Evolutionary conservation across 2,329 filamentous ascomycete genomes (phyloP), one percentile per base, ranked within the genome.

Genomic region (Graphilbum fragrans): DNA sequence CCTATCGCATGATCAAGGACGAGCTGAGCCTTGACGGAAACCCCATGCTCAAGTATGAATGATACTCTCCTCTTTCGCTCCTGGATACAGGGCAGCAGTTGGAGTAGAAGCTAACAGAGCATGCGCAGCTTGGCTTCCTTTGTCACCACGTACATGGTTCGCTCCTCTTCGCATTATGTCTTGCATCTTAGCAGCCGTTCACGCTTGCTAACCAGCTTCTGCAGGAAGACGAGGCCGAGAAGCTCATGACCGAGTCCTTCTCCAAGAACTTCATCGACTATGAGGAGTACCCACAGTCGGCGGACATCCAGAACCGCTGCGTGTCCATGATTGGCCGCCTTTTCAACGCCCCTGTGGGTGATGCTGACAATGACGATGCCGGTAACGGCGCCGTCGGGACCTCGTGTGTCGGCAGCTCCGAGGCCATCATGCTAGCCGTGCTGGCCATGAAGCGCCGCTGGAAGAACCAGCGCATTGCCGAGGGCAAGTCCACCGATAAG

Each of bases 1-100:
- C 90, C n/a, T 94, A 95, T 61, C 81, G 87, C 38, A 83, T 95
- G 84, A 95, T 95, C 70, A 90, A 86, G 68, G 90, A 95, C 59
- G 86, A 94, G 56, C 69, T 95, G 49, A 92, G 84, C 49, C 69
- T 95, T 40, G 90, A 96, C 58, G 87, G 87, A 42, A 93, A 90
- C 52, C 86, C 87, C 9, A 90, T 87, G 70, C 72, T 94, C 48
- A 86, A 82, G 80, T 84, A 64, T 51, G 70, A 18, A 8, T 34
- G 12, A 7, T n/a, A 35, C 27, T 32, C n/a, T 32, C 12, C 25
- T 29, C 14, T 29, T 22, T 20, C 17, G 10, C 17, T 21, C 35
- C 29, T n/a, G n/a, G n/a, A n/a, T n/a, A n/a, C n/a, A n/a, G n/a
- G n/a, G n/a, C n/a, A n/a, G n/a, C n/a, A n/a, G n/a, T n/a, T n/a